Conservation (phyloP, 1,284 basidiomycete genomes). For the Puccinia novopanici region DNA sequence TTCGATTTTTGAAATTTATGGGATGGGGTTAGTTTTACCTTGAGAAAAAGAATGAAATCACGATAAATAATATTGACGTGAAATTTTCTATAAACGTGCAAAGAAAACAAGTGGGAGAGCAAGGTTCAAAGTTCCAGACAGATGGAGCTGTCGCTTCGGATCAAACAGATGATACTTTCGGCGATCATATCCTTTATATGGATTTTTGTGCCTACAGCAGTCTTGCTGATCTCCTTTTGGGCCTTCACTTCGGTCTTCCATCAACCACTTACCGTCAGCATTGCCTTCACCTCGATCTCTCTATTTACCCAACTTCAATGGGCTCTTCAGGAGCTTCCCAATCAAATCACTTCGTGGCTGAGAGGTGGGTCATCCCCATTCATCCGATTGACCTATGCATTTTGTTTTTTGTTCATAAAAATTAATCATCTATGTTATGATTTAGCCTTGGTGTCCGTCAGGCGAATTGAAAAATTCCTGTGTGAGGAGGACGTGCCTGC, state of each 20-base stretch:
- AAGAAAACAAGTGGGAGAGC: constrained; percentile 59
- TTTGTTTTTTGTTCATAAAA: not conserved
- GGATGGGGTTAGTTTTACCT: constrained; percentile 60
- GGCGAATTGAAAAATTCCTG: constrained; percentile 49
- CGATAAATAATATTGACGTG: not conserved
- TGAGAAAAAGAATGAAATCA: not conserved
- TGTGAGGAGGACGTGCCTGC: constrained; percentile 47
- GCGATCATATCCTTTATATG: constrained; percentile 64
- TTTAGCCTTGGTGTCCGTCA: constrained; percentile 58
- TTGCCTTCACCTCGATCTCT: constrained; percentile 51
- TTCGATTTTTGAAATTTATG: constrained; percentile 51
- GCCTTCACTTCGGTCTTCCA: constrained; percentile 61
- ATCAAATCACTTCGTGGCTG: constrained; percentile 49
- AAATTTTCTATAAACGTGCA: constrained; percentile 53
- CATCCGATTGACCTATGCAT: not conserved
- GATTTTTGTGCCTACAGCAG: constrained; percentile 47
- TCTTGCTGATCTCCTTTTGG: constrained; percentile 49
- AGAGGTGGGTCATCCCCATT: constrained; percentile 26
- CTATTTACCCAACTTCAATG: constrained; percentile 64
- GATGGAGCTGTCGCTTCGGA: constrained; percentile 56
- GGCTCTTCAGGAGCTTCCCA: constrained; percentile 38
- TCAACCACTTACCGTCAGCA: constrained; percentile 47
- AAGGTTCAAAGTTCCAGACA: constrained; percentile 41
- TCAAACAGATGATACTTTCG: constrained; percentile 68
- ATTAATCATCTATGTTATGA: not conserved